Conservation (phyloP, 345 rosid species). For the Stellera chamaejasme region DNA sequence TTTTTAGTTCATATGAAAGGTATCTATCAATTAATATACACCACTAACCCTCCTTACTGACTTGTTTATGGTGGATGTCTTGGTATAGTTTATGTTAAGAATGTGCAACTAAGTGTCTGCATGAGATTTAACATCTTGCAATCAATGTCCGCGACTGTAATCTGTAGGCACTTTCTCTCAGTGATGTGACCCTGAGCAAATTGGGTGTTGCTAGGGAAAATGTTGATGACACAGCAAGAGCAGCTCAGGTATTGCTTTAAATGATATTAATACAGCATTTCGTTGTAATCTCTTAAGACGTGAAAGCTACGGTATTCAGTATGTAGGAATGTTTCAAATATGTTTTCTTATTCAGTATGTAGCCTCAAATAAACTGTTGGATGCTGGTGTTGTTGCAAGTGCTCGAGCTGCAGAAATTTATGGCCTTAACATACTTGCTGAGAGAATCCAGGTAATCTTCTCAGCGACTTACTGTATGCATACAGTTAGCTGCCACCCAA, state of each 20-base stretch:
- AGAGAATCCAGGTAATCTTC: constrained; percentile 43
- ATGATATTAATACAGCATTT: not conserved
- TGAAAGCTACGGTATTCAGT: too few relatives aligned
- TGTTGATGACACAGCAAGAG: constrained; percentile 38
- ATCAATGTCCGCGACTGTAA: not conserved
- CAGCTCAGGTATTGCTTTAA: constrained; percentile 38
- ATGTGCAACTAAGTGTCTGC: not conserved
- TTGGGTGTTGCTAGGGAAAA: constrained; percentile 36
- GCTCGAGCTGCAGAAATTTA: constrained; percentile 71
- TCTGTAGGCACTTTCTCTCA: constrained; percentile 38
- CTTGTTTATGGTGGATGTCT: not conserved
- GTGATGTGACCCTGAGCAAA: constrained; percentile 31
- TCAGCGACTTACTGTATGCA: not conserved
- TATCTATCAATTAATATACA: not conserved
- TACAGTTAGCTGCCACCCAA: too few relatives aligned
- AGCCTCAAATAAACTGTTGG: constrained; percentile 36
- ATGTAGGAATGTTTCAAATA: constrained; percentile 14
- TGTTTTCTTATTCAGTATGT: constrained; percentile 27
- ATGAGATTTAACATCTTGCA: too few relatives aligned
- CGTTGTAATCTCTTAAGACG: too few relatives aligned
- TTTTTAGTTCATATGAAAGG: not conserved
- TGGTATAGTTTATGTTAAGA: not conserved
- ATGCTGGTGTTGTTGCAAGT: constrained; percentile 67
- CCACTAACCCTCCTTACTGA: not conserved
- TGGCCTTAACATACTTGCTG: constrained; percentile 61